Base-by-base conservation (phyloP, 768 basidiomycete species). In the Panaeolus cyanescens region DNA sequence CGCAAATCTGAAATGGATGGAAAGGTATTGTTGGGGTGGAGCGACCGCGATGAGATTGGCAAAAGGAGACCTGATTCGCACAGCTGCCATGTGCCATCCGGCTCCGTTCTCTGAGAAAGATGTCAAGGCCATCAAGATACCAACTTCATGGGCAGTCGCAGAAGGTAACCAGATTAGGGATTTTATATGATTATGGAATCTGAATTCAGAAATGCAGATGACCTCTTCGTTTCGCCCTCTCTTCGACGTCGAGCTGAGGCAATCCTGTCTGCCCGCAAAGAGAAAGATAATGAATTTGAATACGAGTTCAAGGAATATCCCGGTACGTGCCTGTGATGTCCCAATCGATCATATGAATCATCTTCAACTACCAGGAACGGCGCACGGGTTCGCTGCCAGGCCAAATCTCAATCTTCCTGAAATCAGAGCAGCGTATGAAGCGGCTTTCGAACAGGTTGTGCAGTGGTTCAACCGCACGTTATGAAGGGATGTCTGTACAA, bases 1-100 rank as follows among this genome's bases (percentile, higher is more conserved):
- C 45, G 12, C 32, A 33, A 22, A 36, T 5, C 20, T 32, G 25
- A 39, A n/a, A 19, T 54, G 20, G 10, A n/a, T 25, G n/a, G 32
- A 28, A 55, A 79, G 81, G 12, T 82, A 80, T 59, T 82, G 81
- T 58, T 81, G 72, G 54, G 81, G 81, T 1, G 81, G 81, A 30
- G 56, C 75, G 6, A 69, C 72, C 1, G 74, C 71, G 10, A 71
- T 80, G 53, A 72, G 78, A 4, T 59, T 83, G 8, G 80, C 74
- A 0, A 32, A 42, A 1, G 77, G 74, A 1, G 72, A 68, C 34
- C 66, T 74, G 7, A 66, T 82, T 5, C 61, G 80, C 55, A 77
- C 73, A 39, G 68, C 77, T 3, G 76, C 82, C n/a, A 71, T 83
- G 19, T 75, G 71, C 30, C 81, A 84, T 65, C 81, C 82, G 5